Evolutionary conservation across 257 asterid species (phyloP), one percentile per base, ranked within the genome.

Genomic region (Vinca minor): DNA sequence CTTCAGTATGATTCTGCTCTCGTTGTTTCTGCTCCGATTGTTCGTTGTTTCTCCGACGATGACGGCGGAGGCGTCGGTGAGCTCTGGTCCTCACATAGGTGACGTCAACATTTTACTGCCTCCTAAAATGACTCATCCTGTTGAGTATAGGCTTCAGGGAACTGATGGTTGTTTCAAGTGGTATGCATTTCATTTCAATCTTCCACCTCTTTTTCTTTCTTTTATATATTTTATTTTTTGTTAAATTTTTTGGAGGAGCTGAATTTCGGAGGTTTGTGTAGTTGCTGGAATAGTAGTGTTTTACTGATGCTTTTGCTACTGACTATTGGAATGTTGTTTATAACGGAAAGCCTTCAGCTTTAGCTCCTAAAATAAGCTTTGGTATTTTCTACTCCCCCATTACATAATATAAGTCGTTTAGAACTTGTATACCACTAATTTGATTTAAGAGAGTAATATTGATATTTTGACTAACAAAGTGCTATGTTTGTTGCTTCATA

Each of bases 121-220:
- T 26, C 96, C 98, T 69, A 88, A 77, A 69, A 88, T 91, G 98
- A 88, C 98, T 45, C 84, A 81, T 55, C 94, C 98, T 3, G 89
- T 91, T 38, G 98, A 91, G 66, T 91, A 88, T 65, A 69, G 98
- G 21, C 92, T 91, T 66, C 98, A 81, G 75, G 98, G 95, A n/a
- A 83, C 89, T 72, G 98, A 86, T 74, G 98, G 98, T 44, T 91
- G 98, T 76, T 91, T 91, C 88, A 79, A 83, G 70, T 91, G 98
- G 98, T 91, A 46, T 48, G 21, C 59, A 21, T 63, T 17, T 41
- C 15, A n/a, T 47, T 54, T 47, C 25, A 18, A n/a, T 18, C 25
- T 46, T 46, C 39, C 3, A 5, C 42, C 10, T 31, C 20, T 31
- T 4, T 45, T 49, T 20, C 31, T 21, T 52, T 47, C 18, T 15